These are phyloP conservation scores for Nicotiana noctiflora DNA, from an alignment of 257 asterid genomes.

Conservation along the genomic window DNA sequence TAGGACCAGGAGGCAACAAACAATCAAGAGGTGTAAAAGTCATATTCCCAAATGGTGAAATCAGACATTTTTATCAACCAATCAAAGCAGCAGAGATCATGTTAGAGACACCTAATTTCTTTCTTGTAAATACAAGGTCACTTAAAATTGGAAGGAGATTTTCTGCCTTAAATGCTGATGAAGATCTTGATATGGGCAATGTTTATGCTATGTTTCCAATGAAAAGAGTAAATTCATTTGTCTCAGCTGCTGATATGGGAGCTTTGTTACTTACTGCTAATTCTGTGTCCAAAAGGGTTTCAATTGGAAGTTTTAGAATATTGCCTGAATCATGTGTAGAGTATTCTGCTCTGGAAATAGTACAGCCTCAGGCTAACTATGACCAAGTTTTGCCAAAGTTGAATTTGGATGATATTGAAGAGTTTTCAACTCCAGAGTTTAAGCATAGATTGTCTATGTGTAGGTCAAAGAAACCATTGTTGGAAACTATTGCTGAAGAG, in stretches of 20 bases:
- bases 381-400: conserved; percentile 28
- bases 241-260: conserved; percentile 66
- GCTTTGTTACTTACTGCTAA: conserved; percentile 55
- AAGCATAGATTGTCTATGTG: conserved; percentile 47
- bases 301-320: conserved; percentile 36
- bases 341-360: neutral
- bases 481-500: conserved; percentile 81
- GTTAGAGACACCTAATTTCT: conserved; percentile 52
- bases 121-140: conserved; percentile 48
- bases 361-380: neutral
- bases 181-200: conserved; percentile 62
- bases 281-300: conserved; percentile 36
- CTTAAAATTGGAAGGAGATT: conserved; percentile 67
- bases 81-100: conserved; percentile 63
- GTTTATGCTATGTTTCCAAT: conserved; percentile 68
- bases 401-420: conserved; percentile 61
- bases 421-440: conserved; percentile 42
- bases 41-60: conserved; percentile 46
- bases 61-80: conserved; percentile 28
- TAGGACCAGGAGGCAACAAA: conserved; percentile 29
- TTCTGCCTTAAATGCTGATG: conserved; percentile 68
- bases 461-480: conserved; percentile 81
- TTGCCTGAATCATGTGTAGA: conserved; percentile 38
- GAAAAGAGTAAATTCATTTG: conserved; percentile 53
- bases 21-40: conserved; percentile 38